Evolutionary conservation across 306 rosid species (phyloP), one percentile per base, ranked within the genome.

Genomic region (Cajanus cajan): DNA sequence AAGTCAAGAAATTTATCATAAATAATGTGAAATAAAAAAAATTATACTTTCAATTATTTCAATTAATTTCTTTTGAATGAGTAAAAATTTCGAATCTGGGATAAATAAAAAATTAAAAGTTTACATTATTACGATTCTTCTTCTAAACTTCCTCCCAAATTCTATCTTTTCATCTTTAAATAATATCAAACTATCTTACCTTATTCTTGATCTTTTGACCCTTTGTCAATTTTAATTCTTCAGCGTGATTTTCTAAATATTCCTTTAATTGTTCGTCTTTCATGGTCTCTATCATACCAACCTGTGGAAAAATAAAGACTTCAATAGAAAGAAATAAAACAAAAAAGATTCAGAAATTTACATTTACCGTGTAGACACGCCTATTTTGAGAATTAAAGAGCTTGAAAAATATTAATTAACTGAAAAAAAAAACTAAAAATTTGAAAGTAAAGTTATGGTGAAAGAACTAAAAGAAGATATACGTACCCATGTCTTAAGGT

Each of bases 401-500:
- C 4, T 18, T 19, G 41, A 65, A 37, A 8, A 73, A 7, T 19
- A 43, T 37, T 34, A 59, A n/a, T n/a, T n/a, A n/a, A n/a, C n/a
- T n/a, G n/a, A n/a, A n/a, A n/a, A n/a, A n/a, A n/a, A n/a, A n/a
- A n/a, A n/a, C n/a, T n/a, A n/a, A n/a, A n/a, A n/a, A n/a, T n/a
- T n/a, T n/a, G n/a, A n/a, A n/a, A n/a, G n/a, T n/a, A n/a, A n/a
- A n/a, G n/a, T n/a, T n/a, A n/a, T n/a, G n/a, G n/a, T n/a, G n/a
- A n/a, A n/a, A n/a, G n/a, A n/a, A n/a, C n/a, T n/a, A n/a, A n/a
- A n/a, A n/a, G n/a, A n/a, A n/a, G n/a, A n/a, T n/a, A 40, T 39
- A 51, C 34, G 4, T 68, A 85, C 88, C 88, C 85, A 85, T 73
- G 33, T n/a, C 37, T 68, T 22, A 5, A 85, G 72, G 28, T 73